phyloP scores from a whole-genome alignment of 371 early-diverging fungal species.

The Dinochytrium kinnereticum region DNA sequence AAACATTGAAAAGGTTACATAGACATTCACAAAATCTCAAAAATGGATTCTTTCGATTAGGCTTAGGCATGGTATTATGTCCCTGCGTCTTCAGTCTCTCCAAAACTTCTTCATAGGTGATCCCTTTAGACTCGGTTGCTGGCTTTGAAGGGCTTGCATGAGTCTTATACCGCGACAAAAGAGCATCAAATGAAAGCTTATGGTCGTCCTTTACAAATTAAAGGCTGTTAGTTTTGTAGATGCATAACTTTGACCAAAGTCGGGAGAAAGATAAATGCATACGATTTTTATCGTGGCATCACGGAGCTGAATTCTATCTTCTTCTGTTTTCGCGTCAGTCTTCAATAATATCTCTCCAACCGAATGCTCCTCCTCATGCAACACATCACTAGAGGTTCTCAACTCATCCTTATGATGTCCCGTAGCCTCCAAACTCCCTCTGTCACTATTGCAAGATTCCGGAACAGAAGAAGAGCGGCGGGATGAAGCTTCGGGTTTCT shows the following conservation, averaged over 20 bases:
- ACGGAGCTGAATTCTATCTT: constrained; percentile 11
- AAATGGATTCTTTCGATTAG: constrained; percentile 23
- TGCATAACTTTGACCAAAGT: neutral
- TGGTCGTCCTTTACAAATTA: constrained; percentile 44
- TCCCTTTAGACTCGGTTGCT: constrained; percentile 12
- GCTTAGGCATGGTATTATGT: constrained; percentile 24
- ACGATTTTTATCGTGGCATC: constrained; percentile 30
- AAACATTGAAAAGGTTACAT: constrained; percentile 53
- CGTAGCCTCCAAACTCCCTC: neutral
- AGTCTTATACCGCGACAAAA: constrained; percentile 22
- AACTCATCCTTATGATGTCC: neutral
- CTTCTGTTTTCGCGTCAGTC: neutral
- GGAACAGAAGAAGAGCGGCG: too few relatives aligned
- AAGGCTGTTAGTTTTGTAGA: too few relatives aligned
- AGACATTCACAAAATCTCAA: constrained; percentile 50
- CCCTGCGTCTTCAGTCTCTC: constrained; percentile 24
- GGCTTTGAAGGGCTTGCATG: constrained; percentile 10
- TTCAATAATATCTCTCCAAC: constrained; percentile 25
- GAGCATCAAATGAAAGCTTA: constrained; percentile 20
- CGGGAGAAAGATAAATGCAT: neutral
- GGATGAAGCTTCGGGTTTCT: too few relatives aligned
- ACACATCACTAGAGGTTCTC: neutral
- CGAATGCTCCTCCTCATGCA: constrained; percentile 16
- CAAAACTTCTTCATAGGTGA: constrained; percentile 19
- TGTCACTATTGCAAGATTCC: too few relatives aligned